A percentile compares a stretch with the other conserved stretches of the same genome.
Conservation (phyloP, 1,284 basidiomycete genomes). For the Coriolopsis trogii region DNA sequence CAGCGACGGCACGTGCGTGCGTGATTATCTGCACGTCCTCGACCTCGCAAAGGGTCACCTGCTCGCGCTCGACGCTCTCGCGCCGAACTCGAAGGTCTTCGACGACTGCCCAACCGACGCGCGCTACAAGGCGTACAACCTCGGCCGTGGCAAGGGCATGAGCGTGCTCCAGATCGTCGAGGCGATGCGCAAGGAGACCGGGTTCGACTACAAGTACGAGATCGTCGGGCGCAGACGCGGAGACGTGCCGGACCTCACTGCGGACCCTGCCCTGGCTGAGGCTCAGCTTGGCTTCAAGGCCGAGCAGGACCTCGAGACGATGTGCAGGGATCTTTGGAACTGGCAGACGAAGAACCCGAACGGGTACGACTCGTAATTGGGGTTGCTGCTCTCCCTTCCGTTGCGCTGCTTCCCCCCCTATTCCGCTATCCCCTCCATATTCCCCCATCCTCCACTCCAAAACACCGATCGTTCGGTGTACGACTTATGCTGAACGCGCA, state of each 20-base stretch:
- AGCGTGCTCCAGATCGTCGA: conserved; percentile 94
- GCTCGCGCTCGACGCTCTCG: conserved; percentile 87
- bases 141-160: conserved; percentile 92
- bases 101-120: conserved; percentile 54
- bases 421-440: too few species aligned
- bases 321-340: conserved; percentile 94
- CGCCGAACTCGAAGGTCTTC: conserved; percentile 59
- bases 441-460: too few species aligned
- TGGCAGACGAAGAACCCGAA: conserved; percentile 87
- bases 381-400: too few species aligned
- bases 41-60: conserved; percentile 95
- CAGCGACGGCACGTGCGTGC: conserved; percentile 96
- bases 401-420: too few species aligned
- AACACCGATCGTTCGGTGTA: too few species aligned
- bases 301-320: conserved; percentile 77
- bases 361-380: conserved; percentile 55
- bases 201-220: conserved; percentile 88
- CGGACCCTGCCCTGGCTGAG: conserved; percentile 90
- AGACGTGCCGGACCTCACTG: conserved; percentile 97
- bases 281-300: conserved; percentile 96
- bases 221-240: conserved; percentile 91
- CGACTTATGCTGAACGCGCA: too few species aligned
- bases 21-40: conserved; percentile 97
- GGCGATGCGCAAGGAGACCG: conserved; percentile 93
- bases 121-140: conserved; percentile 93